Base-by-base conservation (phyloP, 176 grass and related monocot genomes). In the Neostapfia colusana region DNA sequence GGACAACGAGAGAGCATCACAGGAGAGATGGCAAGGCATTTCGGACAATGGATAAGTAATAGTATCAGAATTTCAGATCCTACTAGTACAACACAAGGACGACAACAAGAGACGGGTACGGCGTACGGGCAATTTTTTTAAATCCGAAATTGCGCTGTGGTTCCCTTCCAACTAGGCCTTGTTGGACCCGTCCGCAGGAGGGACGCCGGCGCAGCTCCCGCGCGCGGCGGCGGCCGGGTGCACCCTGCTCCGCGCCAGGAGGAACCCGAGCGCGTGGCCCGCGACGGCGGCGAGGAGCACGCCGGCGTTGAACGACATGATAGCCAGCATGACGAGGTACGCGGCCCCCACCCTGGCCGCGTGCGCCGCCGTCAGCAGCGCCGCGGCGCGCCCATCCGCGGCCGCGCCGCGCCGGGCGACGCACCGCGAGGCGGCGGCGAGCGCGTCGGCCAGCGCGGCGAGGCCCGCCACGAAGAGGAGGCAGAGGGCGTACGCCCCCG, bases 191-290 rank as follows among this genome's bases (percentile, higher is more conserved):
- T 69, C 75, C 43, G 53, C 4, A 1, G 24, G 17, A 49, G 24
- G 31, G 66, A 9, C 56, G 51, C 28, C 51, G 10, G 37, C 56
- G 39, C 46, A 49, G 35, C 77, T 5, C 1, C 34, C 59, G 58
- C 5, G 39, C 2, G 54, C 77, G 37, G 56, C 66, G 0, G 65
- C 65, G 62, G 34, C 28, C 17, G 66, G 23, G 69, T 74, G 84
- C 60, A 93, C 78, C 61, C 87, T 69, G 53, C 83, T 86, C 24
- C 88, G 89, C 70, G 80, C 87, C 6, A 94, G 76, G 58, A 94
- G 79, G 81, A 94, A 94, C 1, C 91, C 88, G 43, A 88, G 26
- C 43, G 85, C 79, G 78, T 91, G 91, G 7, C 91, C 91, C 0
- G 69, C 88, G 25, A 94, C 62, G 27, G 85, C 78, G 24, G 75